A percentile compares a stretch with the other conserved stretches of the same genome.
phyloP scores from a whole-genome alignment of 23 red algal species.

The Gracilaria vermiculophylla region DNA sequence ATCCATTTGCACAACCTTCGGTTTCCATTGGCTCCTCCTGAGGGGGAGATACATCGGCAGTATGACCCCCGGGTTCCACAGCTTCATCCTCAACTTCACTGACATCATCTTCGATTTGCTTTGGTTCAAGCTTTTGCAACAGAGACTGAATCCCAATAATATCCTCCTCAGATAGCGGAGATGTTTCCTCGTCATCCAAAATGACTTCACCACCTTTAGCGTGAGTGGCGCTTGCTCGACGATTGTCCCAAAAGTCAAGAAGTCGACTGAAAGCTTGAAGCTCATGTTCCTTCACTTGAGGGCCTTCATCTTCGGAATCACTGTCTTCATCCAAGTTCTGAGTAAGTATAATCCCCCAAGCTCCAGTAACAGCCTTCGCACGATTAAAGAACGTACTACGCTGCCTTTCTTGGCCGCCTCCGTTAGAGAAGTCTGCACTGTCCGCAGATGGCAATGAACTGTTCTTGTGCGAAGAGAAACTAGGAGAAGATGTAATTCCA shows the following conservation, averaged over 20 bases:
- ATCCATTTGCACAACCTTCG: background rate
- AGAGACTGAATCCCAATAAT: slow-evolving; percentile 56
- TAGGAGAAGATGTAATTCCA: slow-evolving; percentile 65
- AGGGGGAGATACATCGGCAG: background rate
- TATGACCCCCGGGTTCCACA: background rate
- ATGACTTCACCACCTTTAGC: slow-evolving; percentile 28
- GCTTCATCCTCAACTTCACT: slow-evolving; percentile 40
- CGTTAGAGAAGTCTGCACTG: background rate
- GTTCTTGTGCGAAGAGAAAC: slow-evolving; percentile 50
- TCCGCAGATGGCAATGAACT: slow-evolving; percentile 1
- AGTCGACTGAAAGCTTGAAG: slow-evolving; percentile 65
- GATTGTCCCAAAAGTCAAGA: slow-evolving; percentile 77
- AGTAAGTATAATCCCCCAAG: slow-evolving; percentile 67
- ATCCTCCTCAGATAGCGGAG: slow-evolving; percentile 57
- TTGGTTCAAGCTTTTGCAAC: slow-evolving; percentile 65
- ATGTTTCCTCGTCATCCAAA: slow-evolving; percentile 40
- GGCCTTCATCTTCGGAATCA: slow-evolving; percentile 63
- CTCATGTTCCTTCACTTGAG: slow-evolving; percentile 52
- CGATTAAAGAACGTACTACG: slow-evolving; percentile 35
- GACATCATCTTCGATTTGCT: slow-evolving; percentile 59
- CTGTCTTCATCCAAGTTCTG: slow-evolving; percentile 54
- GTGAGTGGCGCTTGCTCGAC: slow-evolving; percentile 48
- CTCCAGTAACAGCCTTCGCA: slow-evolving; percentile 68
- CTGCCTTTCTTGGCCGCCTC: background rate
- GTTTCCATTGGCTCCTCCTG: background rate